Evolutionary conservation across 108 stramenopile species (phyloP).

Genomic region (Cyclotella distinguenda): DNA sequence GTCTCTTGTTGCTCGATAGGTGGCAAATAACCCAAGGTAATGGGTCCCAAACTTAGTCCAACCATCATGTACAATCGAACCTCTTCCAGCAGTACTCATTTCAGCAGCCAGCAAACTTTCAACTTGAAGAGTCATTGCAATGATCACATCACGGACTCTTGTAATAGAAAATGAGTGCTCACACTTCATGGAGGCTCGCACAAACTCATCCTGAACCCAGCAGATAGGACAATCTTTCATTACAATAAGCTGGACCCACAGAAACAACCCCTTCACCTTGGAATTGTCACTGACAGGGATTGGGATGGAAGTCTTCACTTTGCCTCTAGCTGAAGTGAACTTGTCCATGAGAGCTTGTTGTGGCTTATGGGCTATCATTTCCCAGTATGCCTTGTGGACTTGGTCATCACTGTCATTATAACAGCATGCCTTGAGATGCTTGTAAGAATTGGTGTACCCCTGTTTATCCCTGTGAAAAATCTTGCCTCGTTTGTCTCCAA

Average conservation of each 20-base stretch:
- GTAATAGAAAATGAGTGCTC: background rate
- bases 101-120: background rate
- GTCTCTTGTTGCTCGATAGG: background rate
- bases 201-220: too few species aligned
- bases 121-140: slow-evolving; percentile 7
- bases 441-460: background rate
- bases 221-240: slow-evolving; percentile 10
- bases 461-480: background rate
- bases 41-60: slow-evolving; percentile 19
- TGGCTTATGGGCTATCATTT: background rate
- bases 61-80: slow-evolving; percentile 13
- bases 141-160: background rate
- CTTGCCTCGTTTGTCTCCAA: background rate
- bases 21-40: slow-evolving; percentile 7
- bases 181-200: background rate
- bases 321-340: background rate
- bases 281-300: background rate
- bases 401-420: background rate
- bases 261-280: background rate
- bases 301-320: background rate
- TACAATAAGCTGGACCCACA: slow-evolving; percentile 10
- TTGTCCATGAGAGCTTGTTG: background rate
- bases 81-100: slow-evolving; percentile 7
- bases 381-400: background rate
- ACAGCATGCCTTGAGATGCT: background rate